phyloP scores from a whole-genome alignment of 2,329 filamentous ascomycete genomes.

The Stachybotrys chlorohalonatus region DNA sequence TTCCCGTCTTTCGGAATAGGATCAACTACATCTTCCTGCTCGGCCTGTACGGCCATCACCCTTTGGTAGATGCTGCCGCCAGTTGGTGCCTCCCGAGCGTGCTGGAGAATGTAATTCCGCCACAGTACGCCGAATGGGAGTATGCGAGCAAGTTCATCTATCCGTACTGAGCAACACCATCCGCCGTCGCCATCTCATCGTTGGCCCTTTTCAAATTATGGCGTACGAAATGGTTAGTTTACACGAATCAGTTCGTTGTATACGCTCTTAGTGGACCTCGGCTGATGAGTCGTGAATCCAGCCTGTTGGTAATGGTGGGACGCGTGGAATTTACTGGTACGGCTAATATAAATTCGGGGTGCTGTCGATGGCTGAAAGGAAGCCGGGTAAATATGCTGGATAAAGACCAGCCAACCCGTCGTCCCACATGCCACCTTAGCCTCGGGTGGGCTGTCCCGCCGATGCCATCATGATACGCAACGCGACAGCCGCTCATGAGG shows the following conservation, averaged over 20 bases:
- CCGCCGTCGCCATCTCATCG: no score
- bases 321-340: not conserved
- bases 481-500: not conserved
- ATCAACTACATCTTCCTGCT: not conserved
- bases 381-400: not conserved
- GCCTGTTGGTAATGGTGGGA: not conserved
- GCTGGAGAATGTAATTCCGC: not conserved
- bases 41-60: not conserved
- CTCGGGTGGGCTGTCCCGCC: not conserved
- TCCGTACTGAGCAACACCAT: not conserved
- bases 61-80: not conserved
- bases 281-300: not conserved
- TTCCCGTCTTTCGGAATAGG: not conserved
- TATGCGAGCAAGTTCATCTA: not conserved
- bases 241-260: no score
- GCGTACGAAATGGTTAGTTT: no score
- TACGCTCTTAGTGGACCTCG: not conserved
- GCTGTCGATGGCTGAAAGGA: not conserved
- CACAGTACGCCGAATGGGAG: not conserved
- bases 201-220: no score
- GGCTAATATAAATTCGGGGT: not conserved
- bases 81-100: not conserved
- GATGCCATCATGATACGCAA: not conserved
- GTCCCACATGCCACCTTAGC: not conserved
- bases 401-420: not conserved